Evolutionary conservation across 768 basidiomycete genomes (phyloP).

Genomic region (Chalciporus chontae): DNA sequence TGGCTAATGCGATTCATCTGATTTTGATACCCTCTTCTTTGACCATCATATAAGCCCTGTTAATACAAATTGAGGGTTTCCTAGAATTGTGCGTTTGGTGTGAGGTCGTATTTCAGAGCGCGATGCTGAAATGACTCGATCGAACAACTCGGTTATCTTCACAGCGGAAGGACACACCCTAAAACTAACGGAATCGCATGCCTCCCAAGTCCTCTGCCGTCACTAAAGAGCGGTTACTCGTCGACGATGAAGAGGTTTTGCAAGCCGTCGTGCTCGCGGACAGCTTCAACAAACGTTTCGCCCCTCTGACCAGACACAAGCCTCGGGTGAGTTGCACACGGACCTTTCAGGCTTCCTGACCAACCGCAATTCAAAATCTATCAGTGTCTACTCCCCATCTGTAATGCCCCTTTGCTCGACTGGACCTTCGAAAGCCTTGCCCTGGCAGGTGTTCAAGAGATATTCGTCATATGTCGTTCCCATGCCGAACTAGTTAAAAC

Average conservation of each 20-base stretch:
- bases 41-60: constrained; percentile 29
- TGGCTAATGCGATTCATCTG: constrained; percentile 68
- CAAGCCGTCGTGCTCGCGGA: constrained; percentile 97
- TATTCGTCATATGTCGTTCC: constrained; percentile 92
- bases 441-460: constrained; percentile 93
- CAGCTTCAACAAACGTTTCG: constrained; percentile 91
- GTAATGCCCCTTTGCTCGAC: constrained; percentile 88
- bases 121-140: constrained; percentile 24
- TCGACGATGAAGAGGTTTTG: constrained; percentile 78
- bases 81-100: background rate
- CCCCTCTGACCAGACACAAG: constrained; percentile 82
- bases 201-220: constrained; percentile 53
- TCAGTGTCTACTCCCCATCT: constrained; percentile 89
- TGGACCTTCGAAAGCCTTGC: constrained; percentile 97
- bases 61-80: constrained; percentile 26
- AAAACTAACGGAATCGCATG: constrained; percentile 39
- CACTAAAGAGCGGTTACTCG: constrained; percentile 61
- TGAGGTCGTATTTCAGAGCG: too few species aligned
- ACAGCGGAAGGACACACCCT: background rate
- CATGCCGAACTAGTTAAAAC: constrained; percentile 83
- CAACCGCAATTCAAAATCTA: constrained; percentile 12
- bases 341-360: constrained; percentile 13
- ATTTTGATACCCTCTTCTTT: constrained; percentile 48
- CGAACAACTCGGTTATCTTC: background rate
- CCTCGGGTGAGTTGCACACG: constrained; percentile 63